Evolutionary conservation across 768 basidiomycete genomes (phyloP), one percentile per base, ranked within the genome.

Genomic region (Pleurotus salmoneostramineus): DNA sequence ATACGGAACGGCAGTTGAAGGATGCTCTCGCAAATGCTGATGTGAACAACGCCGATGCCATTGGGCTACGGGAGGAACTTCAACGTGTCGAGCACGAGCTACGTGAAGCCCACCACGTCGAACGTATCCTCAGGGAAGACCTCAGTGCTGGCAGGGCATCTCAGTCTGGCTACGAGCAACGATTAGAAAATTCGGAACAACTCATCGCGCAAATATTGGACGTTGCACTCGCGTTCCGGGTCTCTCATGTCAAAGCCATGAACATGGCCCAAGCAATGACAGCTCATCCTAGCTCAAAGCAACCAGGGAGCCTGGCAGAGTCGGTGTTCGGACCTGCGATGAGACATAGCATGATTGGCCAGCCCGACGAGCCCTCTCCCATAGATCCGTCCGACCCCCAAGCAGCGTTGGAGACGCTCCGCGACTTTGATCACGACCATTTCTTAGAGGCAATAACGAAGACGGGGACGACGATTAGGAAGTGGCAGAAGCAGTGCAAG

Each of bases 401-500:
- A n/a, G 73, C 81, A 46, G 89, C 90, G 0, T 70, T 94, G 37
- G 89, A 91, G 56, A 72, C 77, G 11, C 71, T 94, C 17, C 78
- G 89, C 45, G 80, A 81, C 27, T 91, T 92, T 66, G 92, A 93
- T 66, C 87, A 95, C 62, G 91, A 91, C 62, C 81, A 84, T 62
- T 96, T 97, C 70, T 71, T 91, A 50, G 95, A 96, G 52, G 85
- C 86, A 0, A 83, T 98, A 45, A 74, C 78, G 56, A 93, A 93
- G 69, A 84, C 88, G 8, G 88, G 88, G n/a, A 83, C 89, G 11
- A 89, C 91, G 7, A 90, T 95, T 58, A 87, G 92, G 57, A 97
- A 96, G 69, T 98, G 95, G 94, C 92, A 95, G 74, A 97, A 94
- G 69, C 94, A 95, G 68, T 96, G 93, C 74, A 96, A 93, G 68